Conservation (phyloP, 257 asterid genomes). For the Thymus quinquecostatus region DNA sequence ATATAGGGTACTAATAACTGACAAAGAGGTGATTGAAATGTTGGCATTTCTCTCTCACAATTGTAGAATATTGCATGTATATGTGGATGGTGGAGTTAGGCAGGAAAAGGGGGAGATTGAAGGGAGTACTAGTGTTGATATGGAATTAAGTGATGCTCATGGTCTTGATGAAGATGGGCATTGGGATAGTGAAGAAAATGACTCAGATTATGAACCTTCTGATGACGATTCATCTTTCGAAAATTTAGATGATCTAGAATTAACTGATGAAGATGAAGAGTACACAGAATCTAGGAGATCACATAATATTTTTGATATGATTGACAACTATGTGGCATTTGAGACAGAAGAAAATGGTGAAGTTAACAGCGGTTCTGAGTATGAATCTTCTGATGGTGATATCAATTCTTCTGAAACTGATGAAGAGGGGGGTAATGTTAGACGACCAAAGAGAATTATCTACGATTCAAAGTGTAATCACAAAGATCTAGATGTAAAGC, state of each 20-base stretch:
- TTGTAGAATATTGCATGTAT: not conserved
- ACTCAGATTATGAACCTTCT: too few relatives aligned
- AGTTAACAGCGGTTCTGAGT: not conserved
- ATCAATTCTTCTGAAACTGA: not conserved
- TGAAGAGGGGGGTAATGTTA: not conserved
- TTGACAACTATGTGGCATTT: too few relatives aligned
- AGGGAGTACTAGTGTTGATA: not conserved
- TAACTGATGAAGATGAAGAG: not conserved
- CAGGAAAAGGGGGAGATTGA: not conserved
- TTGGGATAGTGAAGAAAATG: not conserved
- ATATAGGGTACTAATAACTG: not conserved
- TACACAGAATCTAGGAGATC: not conserved
- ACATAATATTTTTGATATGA: not conserved
- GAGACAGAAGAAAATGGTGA: not conserved
- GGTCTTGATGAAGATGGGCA: not conserved
- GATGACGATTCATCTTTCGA: not conserved
- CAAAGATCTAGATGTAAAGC: not conserved
- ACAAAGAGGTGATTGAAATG: not conserved
- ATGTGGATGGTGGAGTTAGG: not conserved
- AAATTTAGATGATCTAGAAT: not conserved
- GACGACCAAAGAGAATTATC: not conserved
- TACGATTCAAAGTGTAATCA: not conserved
- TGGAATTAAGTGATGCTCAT: not conserved
- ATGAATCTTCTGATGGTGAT: not conserved
- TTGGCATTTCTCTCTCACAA: not conserved